Conservation (phyloP, 2,329 filamentous ascomycete species). For the Colletotrichum chlorophyti region DNA sequence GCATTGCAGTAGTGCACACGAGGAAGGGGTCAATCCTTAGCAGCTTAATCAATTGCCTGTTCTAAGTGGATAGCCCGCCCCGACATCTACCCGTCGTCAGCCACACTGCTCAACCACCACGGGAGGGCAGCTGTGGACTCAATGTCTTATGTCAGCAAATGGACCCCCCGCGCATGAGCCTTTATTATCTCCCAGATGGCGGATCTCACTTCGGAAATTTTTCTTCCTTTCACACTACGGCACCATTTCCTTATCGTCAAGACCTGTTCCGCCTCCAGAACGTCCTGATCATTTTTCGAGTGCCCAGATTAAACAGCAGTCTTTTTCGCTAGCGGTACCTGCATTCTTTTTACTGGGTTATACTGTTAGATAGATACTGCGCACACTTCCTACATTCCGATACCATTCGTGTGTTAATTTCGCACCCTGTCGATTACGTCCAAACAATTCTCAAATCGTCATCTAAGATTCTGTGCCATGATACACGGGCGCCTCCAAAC, state of each 20-base stretch:
- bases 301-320: constrained; percentile 87
- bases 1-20: background rate
- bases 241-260: constrained; percentile 97
- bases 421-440: no score
- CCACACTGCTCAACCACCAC: no score
- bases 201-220: constrained; percentile 30
- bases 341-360: constrained; percentile 72
- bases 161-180: constrained; percentile 4
- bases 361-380: constrained; percentile 97
- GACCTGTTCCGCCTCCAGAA: constrained; percentile 71
- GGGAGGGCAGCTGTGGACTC: no score
- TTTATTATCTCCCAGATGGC: constrained; percentile 28
- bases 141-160: constrained; percentile 22
- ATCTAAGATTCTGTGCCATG: no score
- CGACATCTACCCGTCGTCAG: no score
- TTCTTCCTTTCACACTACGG: constrained; percentile 57
- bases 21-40: no score
- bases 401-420: no score
- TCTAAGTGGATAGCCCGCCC: no score
- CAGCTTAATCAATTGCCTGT: no score
- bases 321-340: constrained; percentile 99
- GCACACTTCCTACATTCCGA: constrained; percentile 66
- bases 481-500: background rate
- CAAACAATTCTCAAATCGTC: no score
- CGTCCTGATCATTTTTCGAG: constrained; percentile 88